A percentile compares a stretch with the other conserved stretches of the same genome.
These are phyloP conservation scores for Alloascoidea africana DNA, from an alignment of 805 yeast genomes.

Conservation along the genomic window DNA sequence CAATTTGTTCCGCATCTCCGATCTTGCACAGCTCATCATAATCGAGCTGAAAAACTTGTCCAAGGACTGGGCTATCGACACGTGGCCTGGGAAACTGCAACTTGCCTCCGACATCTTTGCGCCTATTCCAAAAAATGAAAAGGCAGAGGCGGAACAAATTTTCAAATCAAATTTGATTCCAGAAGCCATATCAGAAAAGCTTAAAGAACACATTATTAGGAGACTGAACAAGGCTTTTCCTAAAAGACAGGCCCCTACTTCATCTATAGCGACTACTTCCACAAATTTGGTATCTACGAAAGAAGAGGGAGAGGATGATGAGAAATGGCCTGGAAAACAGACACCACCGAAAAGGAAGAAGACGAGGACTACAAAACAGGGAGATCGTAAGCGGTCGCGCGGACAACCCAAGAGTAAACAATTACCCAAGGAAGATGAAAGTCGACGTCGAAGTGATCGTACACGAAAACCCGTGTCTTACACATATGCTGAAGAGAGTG, in stretches of 20 bases:
- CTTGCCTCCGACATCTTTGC: slow-evolving; percentile 56
- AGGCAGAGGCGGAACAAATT: slow-evolving; percentile 32
- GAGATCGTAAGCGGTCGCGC: too few relatives aligned
- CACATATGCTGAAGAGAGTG: background rate
- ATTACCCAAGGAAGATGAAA: background rate
- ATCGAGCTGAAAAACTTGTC: slow-evolving; percentile 34
- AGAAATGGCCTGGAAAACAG: background rate
- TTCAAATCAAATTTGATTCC: slow-evolving; percentile 42
- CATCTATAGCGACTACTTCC: too few relatives aligned
- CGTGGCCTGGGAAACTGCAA: slow-evolving; percentile 71
- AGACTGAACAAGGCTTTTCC: background rate
- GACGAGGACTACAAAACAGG: too few relatives aligned
- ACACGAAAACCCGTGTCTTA: background rate
- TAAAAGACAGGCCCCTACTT: too few relatives aligned
- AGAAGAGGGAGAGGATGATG: slow-evolving; percentile 1
- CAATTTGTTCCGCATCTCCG: slow-evolving; percentile 53
- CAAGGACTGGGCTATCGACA: slow-evolving; percentile 53
- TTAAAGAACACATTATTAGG: slow-evolving; percentile 12
- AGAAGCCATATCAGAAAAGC: slow-evolving; percentile 24
- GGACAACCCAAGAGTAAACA: too few relatives aligned
- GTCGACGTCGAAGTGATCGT: background rate
- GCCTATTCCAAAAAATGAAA: slow-evolving; percentile 40
- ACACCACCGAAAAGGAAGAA: slow-evolving; percentile 1
- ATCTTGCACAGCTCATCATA: slow-evolving; percentile 52
- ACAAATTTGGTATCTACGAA: background rate